phyloP scores from a whole-genome alignment of 805 yeast genomes.

The Sugiyamaella smithiae region DNA sequence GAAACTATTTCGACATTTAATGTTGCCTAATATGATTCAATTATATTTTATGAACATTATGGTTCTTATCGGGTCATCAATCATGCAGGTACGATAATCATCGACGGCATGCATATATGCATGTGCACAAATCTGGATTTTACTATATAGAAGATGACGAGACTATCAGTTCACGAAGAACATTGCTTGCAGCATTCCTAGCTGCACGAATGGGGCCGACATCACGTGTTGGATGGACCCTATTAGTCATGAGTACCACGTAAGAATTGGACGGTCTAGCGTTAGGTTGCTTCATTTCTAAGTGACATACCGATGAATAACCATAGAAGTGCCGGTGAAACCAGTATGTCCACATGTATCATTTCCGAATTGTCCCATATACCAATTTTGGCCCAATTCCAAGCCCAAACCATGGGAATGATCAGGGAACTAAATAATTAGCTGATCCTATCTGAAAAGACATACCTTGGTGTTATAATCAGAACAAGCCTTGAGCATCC shows the following conservation, averaged over 20 bases:
- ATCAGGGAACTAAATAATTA: slow-evolving; percentile 9
- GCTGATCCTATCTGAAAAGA: not conserved
- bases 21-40: too few relatives aligned
- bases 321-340: slow-evolving; percentile 22
- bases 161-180: not conserved
- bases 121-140: too few relatives aligned
- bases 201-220: slow-evolving; percentile 3
- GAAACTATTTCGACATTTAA: too few relatives aligned
- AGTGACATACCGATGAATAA: slow-evolving; percentile 8
- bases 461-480: slow-evolving; percentile 8
- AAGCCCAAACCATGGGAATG: slow-evolving; percentile 21
- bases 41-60: too few relatives aligned
- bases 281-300: not conserved
- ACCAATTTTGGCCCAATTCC: slow-evolving; percentile 18
- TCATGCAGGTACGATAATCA: too few relatives aligned
- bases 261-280: slow-evolving; percentile 10
- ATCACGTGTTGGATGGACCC: slow-evolving; percentile 19
- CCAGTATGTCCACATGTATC: slow-evolving; percentile 20
- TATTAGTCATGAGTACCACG: slow-evolving; percentile 15
- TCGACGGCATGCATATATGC: too few relatives aligned
- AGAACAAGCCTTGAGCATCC: slow-evolving; percentile 5
- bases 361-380: slow-evolving; percentile 17
- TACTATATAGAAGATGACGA: too few relatives aligned
- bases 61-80: too few relatives aligned
- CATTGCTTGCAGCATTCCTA: slow-evolving; percentile 5